Evolutionary conservation across 129 eudicot genomes (phyloP).

Genomic region (Deinandra increscens): DNA sequence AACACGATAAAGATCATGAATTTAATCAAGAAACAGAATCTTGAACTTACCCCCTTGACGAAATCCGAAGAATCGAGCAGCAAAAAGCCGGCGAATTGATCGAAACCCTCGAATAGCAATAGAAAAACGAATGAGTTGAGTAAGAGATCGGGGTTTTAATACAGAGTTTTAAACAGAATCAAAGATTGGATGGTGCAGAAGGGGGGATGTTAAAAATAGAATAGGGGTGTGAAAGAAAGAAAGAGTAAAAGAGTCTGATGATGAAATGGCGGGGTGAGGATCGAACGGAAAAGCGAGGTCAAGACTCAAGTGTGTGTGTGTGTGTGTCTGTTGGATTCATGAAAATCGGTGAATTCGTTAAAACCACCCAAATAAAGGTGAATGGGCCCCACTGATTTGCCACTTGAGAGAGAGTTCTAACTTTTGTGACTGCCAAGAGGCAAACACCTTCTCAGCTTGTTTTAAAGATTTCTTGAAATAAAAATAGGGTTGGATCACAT

Average conservation of each 20-base stretch:
- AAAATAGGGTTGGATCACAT: slow-evolving; percentile 20
- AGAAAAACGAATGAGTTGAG: slow-evolving; percentile 14
- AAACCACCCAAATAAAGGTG: slow-evolving; percentile 29
- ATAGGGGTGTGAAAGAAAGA: slow-evolving; percentile 26
- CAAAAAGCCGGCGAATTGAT: neutral
- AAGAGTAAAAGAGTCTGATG: slow-evolving; percentile 8
- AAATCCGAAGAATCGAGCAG: neutral
- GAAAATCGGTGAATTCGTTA: slow-evolving; percentile 37
- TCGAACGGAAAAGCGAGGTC: slow-evolving; percentile 19
- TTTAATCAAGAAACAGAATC: slow-evolving; percentile 2
- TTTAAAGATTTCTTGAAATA: neutral
- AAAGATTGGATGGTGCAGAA: slow-evolving; percentile 38
- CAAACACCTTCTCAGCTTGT: slow-evolving; percentile 33
- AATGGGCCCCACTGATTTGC: slow-evolving; percentile 20
- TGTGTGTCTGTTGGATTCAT: slow-evolving; percentile 28
- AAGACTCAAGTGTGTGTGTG: slow-evolving; percentile 18
- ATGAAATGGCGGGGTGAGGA: slow-evolving; percentile 21
- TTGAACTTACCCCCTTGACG: slow-evolving; percentile 24
- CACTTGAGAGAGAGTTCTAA: slow-evolving; percentile 24
- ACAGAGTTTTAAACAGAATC: slow-evolving; percentile 17
- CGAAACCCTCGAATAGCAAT: neutral
- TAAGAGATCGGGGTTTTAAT: slow-evolving; percentile 15
- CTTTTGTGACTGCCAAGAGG: slow-evolving; percentile 39
- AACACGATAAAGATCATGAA: neutral
- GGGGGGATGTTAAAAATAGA: slow-evolving; percentile 14